Base-by-base conservation (phyloP, 306 rosid genomes). In the Biancaea sappan region DNA sequence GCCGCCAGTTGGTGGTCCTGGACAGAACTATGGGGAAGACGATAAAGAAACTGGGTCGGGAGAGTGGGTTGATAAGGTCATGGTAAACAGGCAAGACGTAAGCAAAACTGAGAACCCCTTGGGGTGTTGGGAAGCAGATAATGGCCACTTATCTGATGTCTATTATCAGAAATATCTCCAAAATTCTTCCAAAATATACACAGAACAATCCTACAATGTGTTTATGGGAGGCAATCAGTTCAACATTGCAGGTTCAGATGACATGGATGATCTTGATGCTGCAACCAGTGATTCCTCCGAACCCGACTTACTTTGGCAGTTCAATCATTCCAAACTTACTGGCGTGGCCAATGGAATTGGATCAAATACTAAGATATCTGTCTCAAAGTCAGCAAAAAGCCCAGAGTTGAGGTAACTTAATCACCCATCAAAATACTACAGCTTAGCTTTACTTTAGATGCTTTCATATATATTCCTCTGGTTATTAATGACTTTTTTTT, bases 281-380 rank as follows among this genome's bases (percentile, higher is more conserved):
- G 94, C 92, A 79, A 94, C 98, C 28, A 94, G 96, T 34, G 98
- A 91, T 77, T 94, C 98, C 56, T 91, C 98, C 1, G 97, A 94
- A 81, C 91, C 87, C 38, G 98, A 94, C 74, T 81, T 94, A 68
- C 94, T 91, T 73, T 91, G 98, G 98, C 97, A 94, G 47, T 89
- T 94, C 51, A 94, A 84, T 74, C 88, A 91, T 32, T 80, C 96
- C 37, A 88, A 88, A 81, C 79, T 88, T 51, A 58, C 81, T 3
- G 78, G 75, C 83, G 32, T 84, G 62, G 73, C 84, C 83, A 89
- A 80, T 43, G 91, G 84, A 28, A 80, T 88, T 67, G 88, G 81
- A 25, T 79, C 90, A 18, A 91, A 83, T 53, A 44, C 84, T 43
- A 86, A 78, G 81, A 89, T 73, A 52, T 44, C 83, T 14, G 78